Evolutionary conservation across 192 early-diverging fungal genomes (phyloP), one percentile per base, ranked within the genome.

Genomic region (Podila horticola): DNA sequence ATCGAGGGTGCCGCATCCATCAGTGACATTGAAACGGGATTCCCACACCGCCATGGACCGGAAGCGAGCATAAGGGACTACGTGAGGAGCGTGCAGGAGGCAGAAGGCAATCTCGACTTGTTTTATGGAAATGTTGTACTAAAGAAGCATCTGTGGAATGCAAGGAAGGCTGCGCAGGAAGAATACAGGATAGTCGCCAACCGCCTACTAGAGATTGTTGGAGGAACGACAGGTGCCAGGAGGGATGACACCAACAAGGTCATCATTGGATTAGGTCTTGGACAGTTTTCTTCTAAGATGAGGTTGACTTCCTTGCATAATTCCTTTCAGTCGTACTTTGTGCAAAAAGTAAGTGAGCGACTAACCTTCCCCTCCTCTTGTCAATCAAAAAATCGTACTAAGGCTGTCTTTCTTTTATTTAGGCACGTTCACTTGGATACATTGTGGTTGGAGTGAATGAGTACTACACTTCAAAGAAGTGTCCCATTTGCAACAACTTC

Each of bases 401-500:
- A 34, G 31, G 31, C 31, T 34, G 3, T 34, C 33, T 34, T 34
- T 6, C 33, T 34, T 41, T 10, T 13, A 38, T 38, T 6, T 38
- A 71, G 74, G 49, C 41, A 22, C 61, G 64, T 6, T 49, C 62
- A n/a, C 55, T 66, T 1, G 63, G 63, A 31, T 77, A 69, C 33
- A 51, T 64, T 38, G 68, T 64, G 3, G 57, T 76, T 26, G 68
- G 67, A 19, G 69, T 72, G 1, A 66, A 72, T 26, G 75, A 81
- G 17, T 72, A 58, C 41, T 69, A 81, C 19, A 79, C 60, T 0
- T 79, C 52, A 6, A 72, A 81, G 31, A 64, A 49, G 55, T 69
- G 76, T 59, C 71, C 71, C 12, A 57, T 49, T 2, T 81, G 69
- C 48, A n/a, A 72, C 9, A 13, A 72, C 11, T 72, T 81, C 60